phyloP scores from a whole-genome alignment of 768 basidiomycete genomes.

The Russula foetens region DNA sequence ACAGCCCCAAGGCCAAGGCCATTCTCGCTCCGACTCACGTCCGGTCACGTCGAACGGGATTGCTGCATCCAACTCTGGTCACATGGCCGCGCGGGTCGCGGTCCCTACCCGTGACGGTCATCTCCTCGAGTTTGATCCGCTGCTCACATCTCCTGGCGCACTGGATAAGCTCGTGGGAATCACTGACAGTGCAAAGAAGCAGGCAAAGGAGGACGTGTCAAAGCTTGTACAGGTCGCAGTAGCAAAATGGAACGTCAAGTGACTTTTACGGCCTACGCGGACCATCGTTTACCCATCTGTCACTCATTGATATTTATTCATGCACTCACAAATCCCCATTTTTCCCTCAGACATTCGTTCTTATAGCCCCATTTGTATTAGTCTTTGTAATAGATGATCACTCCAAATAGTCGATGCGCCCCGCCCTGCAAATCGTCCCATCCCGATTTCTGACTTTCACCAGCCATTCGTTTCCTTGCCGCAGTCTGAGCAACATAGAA shows the following conservation, averaged over 20 bases:
- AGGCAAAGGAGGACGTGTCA: conserved; percentile 70
- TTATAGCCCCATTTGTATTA: conserved; percentile 4
- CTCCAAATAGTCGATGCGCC: conserved; percentile 12
- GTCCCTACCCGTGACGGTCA: conserved; percentile 79
- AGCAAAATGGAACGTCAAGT: conserved; percentile 55
- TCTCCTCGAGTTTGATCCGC: conserved; percentile 78
- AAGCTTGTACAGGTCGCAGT: conserved; percentile 64
- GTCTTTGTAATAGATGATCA: conserved; percentile 5
- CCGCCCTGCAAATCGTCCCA: conserved; percentile 24
- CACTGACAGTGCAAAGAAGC: conserved; percentile 74
- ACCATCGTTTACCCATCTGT: neutral
- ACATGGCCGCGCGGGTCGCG: conserved; percentile 52
- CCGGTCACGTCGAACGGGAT: neutral
- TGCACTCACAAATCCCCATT: neutral
- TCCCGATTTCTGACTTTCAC: conserved; percentile 62
- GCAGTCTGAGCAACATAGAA: conserved; percentile 6
- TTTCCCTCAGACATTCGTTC: neutral
- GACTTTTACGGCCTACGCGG: neutral
- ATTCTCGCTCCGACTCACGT: conserved; percentile 22
- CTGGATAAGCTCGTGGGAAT: conserved; percentile 74
- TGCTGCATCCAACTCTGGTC: conserved; percentile 20
- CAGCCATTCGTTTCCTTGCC: conserved; percentile 28
- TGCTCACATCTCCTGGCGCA: conserved; percentile 61
- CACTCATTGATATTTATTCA: conserved; percentile 11
- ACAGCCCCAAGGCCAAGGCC: conserved; percentile 21